phyloP scores from a whole-genome alignment of 2,329 filamentous ascomycete genomes.

The Diaporthe ampelina region DNA sequence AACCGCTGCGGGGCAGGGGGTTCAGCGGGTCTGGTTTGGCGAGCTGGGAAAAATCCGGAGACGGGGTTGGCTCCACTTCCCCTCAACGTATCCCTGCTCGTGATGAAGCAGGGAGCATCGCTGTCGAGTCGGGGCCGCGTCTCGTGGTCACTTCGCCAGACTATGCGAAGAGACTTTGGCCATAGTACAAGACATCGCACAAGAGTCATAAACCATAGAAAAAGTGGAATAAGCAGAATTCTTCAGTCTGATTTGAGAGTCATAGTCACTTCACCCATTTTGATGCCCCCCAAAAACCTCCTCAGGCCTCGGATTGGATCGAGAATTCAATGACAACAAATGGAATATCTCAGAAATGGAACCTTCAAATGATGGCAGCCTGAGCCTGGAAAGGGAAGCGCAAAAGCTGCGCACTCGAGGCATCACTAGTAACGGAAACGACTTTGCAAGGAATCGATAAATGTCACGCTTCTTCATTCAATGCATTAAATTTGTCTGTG shows the following conservation, averaged over 20 bases:
- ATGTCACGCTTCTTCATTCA: not conserved
- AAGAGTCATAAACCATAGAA: not conserved
- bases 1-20: not conserved
- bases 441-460: not conserved
- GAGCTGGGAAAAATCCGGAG: constrained; percentile 15
- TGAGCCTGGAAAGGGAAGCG: too few relatives aligned
- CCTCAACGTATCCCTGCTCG: not conserved
- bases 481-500: not conserved
- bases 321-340: not conserved
- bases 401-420: not conserved
- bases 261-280: not conserved
- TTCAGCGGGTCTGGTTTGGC: constrained; percentile 12
- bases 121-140: not conserved
- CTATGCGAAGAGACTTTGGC: not conserved
- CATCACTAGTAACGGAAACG: not conserved
- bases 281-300: not conserved
- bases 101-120: not conserved
- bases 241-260: too few relatives aligned
- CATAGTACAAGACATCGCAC: not conserved
- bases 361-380: not conserved
- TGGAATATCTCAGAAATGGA: not conserved
- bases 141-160: not conserved
- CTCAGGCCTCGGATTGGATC: not conserved
- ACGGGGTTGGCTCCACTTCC: constrained; percentile 14
- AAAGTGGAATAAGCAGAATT: not conserved